Base-by-base conservation (phyloP, 441 rosid genomes). In the Flueggea neowawraea region DNA sequence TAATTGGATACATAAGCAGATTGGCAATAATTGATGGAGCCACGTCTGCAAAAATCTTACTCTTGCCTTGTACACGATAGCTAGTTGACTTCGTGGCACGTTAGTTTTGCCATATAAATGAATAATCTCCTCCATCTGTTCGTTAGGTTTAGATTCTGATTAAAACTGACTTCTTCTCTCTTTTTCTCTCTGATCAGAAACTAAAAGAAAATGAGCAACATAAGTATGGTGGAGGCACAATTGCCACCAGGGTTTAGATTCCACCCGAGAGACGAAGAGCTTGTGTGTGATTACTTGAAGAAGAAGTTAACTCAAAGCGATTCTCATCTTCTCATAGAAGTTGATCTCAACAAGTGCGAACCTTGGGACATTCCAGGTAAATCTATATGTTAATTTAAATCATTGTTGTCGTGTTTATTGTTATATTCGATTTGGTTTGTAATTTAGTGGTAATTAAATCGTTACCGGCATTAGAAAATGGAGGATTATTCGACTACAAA, bases 351-450 rank as follows among this genome's bases (percentile, higher is more conserved):
- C 82, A 87, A 76, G 80, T 80, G 80, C 12, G 93, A 87, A 39
- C 93, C 93, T 36, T 87, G 93, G 93, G 86, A 87, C n/a, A 71
- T 87, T 56, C 93, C 90, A 12, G 88, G 93, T 87, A 9, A 69
- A 60, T 28, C 8, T 32, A 58, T 10, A 16, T 3, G 10, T 60
- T 45, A 4, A 15, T 63, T 52, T 28, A 47, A 44, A 36, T 13
- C 56, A 41, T 54, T 43, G 28, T 22, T 22, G 28, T 22, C 28
- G 2, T 22, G 28, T 1, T 22, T 22, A 22, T 22, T 22, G 28
- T 22, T 22, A 22, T 22, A 22, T 22, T 22, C 2, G 28, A 22
- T 22, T 22, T 1, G 28, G 28, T 22, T 22, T 22, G 28, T 22
- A 22, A 22, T 2, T 22, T 22, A 22, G 28, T 22, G 2, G 28